Percentiles rank a stretch among this genome's conserved stretches.
Conservation (phyloP, 495 filamentous ascomycete species). For the Choiromyces venosus region DNA sequence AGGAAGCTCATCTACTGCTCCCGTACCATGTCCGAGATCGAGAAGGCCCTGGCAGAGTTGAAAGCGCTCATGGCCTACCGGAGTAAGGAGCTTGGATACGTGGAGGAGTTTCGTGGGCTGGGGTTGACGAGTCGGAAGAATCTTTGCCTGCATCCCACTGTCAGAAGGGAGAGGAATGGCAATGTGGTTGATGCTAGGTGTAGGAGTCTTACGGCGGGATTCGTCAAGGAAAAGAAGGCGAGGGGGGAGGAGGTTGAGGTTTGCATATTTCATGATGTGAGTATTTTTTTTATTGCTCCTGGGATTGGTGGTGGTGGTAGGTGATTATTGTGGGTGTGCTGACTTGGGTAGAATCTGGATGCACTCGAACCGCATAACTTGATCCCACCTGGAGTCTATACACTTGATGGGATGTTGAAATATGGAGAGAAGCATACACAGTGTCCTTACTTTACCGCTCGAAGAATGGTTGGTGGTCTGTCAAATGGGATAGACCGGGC, state of each 20-base stretch:
- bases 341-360: constrained; percentile 68
- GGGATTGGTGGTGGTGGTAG: constrained; percentile 1
- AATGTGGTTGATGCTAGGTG: constrained; percentile 89
- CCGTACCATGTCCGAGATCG: constrained; percentile 91
- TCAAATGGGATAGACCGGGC: background rate
- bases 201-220: constrained; percentile 89
- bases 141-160: constrained; percentile 88
- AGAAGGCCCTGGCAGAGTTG: constrained; percentile 91
- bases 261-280: constrained; percentile 89
- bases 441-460: constrained; percentile 93
- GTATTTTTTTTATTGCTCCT: constrained; percentile 22
- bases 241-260: constrained; percentile 88
- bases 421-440: constrained; percentile 95
- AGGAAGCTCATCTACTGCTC: constrained; percentile 98
- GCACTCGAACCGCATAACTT: constrained; percentile 89
- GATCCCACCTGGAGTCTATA: constrained; percentile 90
- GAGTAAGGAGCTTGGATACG: constrained; percentile 71
- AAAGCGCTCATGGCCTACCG: constrained; percentile 93
- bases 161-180: constrained; percentile 92
- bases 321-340: constrained; percentile 11
- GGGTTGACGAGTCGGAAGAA: constrained; percentile 96
- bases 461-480: constrained; percentile 68
- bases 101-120: constrained; percentile 87
- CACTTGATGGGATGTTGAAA: constrained; percentile 75
- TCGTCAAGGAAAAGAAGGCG: constrained; percentile 94